These are phyloP conservation scores for Leptographium lundbergii DNA, from an alignment of 2,329 filamentous ascomycete species.

Conservation along the genomic window DNA sequence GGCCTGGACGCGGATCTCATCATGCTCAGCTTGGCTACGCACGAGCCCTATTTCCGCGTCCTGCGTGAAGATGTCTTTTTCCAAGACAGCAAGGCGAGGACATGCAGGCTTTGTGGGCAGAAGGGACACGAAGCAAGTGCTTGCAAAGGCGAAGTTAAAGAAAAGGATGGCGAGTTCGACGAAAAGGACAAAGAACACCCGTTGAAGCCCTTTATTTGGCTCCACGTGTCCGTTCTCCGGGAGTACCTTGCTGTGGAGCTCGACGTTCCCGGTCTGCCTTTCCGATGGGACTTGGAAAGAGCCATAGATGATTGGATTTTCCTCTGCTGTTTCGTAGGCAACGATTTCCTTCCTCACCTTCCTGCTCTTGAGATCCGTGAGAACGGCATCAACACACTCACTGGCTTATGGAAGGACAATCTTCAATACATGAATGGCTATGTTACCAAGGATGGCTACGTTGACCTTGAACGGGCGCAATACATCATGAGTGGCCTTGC, in stretches of 20 bases:
- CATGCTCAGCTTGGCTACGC: conserved; percentile 93
- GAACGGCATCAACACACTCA: conserved; percentile 91
- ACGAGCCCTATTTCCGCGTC: conserved; percentile 94
- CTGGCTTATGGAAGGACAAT: conserved; percentile 94
- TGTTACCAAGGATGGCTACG: conserved; percentile 86
- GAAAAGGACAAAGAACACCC: conserved; percentile 61
- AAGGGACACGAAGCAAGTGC: conserved; percentile 80
- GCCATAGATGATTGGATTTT: conserved; percentile 98
- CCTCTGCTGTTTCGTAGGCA: conserved; percentile 97
- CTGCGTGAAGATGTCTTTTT: conserved; percentile 94
- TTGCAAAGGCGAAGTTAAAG: conserved; percentile 67
- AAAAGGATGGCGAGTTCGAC: conserved; percentile 67
- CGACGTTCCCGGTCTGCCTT: conserved; percentile 67
- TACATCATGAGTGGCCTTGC: conserved; percentile 78
- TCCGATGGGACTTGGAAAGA: conserved; percentile 85
- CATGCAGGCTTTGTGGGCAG: conserved; percentile 83
- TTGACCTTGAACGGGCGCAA: conserved; percentile 78
- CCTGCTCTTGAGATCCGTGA: conserved; percentile 96
- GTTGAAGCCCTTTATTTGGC: conserved; percentile 94
- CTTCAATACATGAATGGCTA: conserved; percentile 87
- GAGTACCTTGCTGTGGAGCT: conserved; percentile 92
- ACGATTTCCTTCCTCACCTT: conserved; percentile 94
- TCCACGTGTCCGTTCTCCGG: conserved; percentile 80
- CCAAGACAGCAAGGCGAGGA: conserved; percentile 69
- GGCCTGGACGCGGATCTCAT: conserved; percentile 96